These are phyloP conservation scores for Polytrichum formosum DNA, from an alignment of 225 moss, liverwort and hornwort species.

Conservation along the genomic window DNA sequence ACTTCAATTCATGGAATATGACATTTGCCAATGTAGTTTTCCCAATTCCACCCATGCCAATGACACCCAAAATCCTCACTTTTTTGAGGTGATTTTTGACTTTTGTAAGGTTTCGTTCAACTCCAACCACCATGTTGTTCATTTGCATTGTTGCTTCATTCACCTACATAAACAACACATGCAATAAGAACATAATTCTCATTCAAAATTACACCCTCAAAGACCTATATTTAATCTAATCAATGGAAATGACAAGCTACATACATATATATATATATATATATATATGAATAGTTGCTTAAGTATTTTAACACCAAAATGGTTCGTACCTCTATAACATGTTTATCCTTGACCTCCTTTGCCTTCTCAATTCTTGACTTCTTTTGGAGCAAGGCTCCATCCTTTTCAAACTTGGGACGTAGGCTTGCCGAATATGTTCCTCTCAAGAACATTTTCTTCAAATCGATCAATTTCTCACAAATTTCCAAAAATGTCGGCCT, in stretches of 20 bases:
- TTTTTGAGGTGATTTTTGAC: neutral
- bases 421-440: neutral
- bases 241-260: neutral
- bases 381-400: neutral
- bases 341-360: neutral
- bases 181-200: neutral
- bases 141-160: neutral
- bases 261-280: too few species aligned
- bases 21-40: neutral
- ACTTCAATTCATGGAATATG: neutral
- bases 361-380: neutral
- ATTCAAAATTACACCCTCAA: neutral
- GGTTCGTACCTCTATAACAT: neutral
- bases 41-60: neutral
- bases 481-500: constrained; percentile 12
- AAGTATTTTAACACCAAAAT: neutral
- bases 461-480: neutral
- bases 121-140: neutral
- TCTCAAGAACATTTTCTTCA: neutral
- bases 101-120: neutral
- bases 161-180: neutral
- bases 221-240: too few species aligned
- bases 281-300: neutral
- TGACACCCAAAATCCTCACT: neutral
- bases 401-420: neutral